Conservation (phyloP, 495 filamentous ascomycete genomes). For the Aspergillus heteromorphus region DNA sequence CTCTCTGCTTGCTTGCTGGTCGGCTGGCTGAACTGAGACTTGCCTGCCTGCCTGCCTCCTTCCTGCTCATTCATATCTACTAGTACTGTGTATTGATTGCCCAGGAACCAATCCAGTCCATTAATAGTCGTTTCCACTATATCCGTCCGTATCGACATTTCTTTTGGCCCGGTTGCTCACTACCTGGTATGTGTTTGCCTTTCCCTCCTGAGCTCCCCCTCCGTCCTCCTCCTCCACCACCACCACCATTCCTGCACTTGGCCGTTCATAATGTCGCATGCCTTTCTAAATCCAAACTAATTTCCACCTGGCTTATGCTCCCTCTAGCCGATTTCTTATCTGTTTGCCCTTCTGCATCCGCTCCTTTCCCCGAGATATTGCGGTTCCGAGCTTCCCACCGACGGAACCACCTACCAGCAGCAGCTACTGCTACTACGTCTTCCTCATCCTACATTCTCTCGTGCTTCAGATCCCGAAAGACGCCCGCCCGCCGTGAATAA, state of each 20-base stretch:
- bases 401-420: conserved; percentile 5
- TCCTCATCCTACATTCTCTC: neutral
- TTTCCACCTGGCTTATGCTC: neutral
- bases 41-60: neutral
- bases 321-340: neutral
- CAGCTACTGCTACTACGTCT: neutral
- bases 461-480: neutral
- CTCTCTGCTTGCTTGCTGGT: neutral
- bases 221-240: neutral
- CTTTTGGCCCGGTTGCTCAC: neutral
- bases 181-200: conserved; percentile 4
- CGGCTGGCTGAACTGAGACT: neutral
- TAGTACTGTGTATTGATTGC: neutral
- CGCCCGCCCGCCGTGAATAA: neutral
- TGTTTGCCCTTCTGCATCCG: neutral
- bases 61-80: no score
- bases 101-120: neutral
- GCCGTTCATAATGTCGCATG: neutral
- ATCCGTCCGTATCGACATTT: neutral
- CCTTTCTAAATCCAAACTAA: neutral
- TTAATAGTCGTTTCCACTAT: neutral
- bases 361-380: conserved; percentile 3
- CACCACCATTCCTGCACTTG: neutral
- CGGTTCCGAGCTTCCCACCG: conserved; percentile 4
- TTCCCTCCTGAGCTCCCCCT: neutral